Base-by-base conservation (phyloP, 164 flowering plant species). In the Vitis rotundifolia region DNA sequence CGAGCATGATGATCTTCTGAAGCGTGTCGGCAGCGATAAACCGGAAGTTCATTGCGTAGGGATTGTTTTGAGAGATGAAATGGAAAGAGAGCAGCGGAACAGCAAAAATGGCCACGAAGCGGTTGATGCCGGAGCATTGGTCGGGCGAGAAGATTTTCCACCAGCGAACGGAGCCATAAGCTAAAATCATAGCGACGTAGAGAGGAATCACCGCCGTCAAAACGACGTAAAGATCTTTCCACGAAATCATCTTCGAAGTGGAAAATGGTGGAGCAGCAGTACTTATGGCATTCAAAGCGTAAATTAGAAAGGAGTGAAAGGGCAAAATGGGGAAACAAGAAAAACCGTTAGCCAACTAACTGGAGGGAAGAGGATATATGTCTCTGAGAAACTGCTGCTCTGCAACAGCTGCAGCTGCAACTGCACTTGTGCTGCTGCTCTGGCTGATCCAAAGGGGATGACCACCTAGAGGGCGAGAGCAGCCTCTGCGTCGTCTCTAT, bases 161-260 rank as follows among this genome's bases (percentile, higher is more conserved):
- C 92, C 92, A 88, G n/a, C 89, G 88, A 47, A 88, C 88, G 5
- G 90, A 87, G 5, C 89, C 92, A 73, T 85, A 88, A 55, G 92
- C 92, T 9, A 88, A 52, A 19, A 88, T 82, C 92, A 88, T 88
- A 28, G 92, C 92, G 47, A 88, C 92, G 75, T 88, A 88, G 13
- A 88, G 84, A 1, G 92, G 92, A 10, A 85, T 53, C 72, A 88
- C 81, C 61, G 92, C 92, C 59, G 90, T 73, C 49, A 88, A 57
- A n/a, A 88, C 92, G 57, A 72, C 75, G 84, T 88, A 88, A 6
- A 88, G 79, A 65, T 88, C 92, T 47, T 75, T 57, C 80, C 86
- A 72, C 9, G 79, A 55, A 11, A 88, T 88, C 92, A 88, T 88
- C 37, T 57, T 71, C 22, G 11, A 9, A 16, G 50, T 48, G 15